A percentile compares a stretch with the other conserved stretches of the same genome.
phyloP scores from a whole-genome alignment of 352 stramenopile species.

The Halophytophthora polymorphica region DNA sequence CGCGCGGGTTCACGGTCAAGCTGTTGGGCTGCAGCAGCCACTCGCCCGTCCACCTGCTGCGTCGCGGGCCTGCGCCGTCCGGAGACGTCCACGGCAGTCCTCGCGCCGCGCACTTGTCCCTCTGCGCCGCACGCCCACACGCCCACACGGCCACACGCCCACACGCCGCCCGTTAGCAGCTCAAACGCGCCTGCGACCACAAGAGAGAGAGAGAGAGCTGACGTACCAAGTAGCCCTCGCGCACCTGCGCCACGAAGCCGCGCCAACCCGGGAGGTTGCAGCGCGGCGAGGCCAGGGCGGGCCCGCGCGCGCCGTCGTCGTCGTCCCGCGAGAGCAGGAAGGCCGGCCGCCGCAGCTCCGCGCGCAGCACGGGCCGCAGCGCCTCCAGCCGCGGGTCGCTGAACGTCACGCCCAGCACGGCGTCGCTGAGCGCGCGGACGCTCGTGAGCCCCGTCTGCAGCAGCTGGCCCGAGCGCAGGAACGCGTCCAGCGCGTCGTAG shows the following conservation, averaged over 20 bases:
- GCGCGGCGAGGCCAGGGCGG: conserved; percentile 3
- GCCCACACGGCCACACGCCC: too few species aligned
- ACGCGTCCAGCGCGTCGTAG: conserved; percentile 10
- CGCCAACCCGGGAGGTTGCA: conserved; percentile 21
- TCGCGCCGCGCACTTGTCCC: conserved; percentile 14
- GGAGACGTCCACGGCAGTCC: conserved; percentile 5
- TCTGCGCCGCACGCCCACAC: too few species aligned
- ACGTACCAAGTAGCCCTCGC: conserved; percentile 26
- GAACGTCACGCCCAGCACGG: conserved; percentile 16
- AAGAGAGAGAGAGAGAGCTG: not conserved
- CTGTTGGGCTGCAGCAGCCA: conserved; percentile 21
- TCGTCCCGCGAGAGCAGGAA: conserved; percentile 18
- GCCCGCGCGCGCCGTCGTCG: conserved; percentile 1
- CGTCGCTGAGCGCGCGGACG: conserved; percentile 17
- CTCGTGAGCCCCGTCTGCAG: conserved; percentile 13
- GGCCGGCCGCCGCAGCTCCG: conserved; percentile 14
- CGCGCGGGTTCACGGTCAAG: conserved; percentile 6
- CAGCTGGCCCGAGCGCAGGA: conserved; percentile 10
- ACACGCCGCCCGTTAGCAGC: conserved; percentile 6
- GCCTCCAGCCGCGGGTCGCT: conserved; percentile 12
- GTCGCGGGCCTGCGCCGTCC: not conserved
- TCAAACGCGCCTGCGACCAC: conserved; percentile 1
- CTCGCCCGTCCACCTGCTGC: conserved; percentile 12
- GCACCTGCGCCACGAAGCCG: conserved; percentile 25
- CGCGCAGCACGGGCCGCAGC: conserved; percentile 9